Evolutionary conservation across 345 rosid genomes (phyloP).

Genomic region (Populus tremula): DNA sequence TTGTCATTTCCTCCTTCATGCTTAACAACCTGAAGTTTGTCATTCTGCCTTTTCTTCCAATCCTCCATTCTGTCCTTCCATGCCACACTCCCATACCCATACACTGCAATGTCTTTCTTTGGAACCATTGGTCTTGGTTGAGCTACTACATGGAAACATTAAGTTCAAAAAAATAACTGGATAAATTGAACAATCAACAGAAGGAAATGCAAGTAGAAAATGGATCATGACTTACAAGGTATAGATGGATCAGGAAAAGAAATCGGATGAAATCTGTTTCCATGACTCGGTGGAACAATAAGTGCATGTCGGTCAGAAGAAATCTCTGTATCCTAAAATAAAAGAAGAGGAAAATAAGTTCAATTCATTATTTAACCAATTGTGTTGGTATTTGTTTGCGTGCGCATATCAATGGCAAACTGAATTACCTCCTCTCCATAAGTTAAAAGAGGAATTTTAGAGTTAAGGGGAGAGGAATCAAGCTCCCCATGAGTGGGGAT

Average conservation of each 20-base stretch:
- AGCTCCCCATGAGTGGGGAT: slow-evolving; percentile 50
- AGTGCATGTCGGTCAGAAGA: slow-evolving; percentile 90
- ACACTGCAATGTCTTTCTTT: slow-evolving; percentile 74
- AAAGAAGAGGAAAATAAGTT: background rate
- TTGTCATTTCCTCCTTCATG: slow-evolving; percentile 71
- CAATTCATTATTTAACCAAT: background rate
- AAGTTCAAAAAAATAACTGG: slow-evolving; percentile 6
- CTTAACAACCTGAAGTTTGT: slow-evolving; percentile 76
- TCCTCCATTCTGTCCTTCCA: slow-evolving; percentile 96
- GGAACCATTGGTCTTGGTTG: slow-evolving; percentile 94
- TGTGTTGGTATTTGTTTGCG: background rate
- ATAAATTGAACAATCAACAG: background rate
- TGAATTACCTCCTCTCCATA: slow-evolving; percentile 75
- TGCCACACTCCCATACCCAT: slow-evolving; percentile 97
- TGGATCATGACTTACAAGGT: slow-evolving; percentile 53
- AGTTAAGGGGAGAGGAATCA: slow-evolving; percentile 61
- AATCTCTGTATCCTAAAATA: slow-evolving; percentile 67
- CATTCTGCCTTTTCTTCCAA: slow-evolving; percentile 81
- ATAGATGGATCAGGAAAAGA: slow-evolving; percentile 62
- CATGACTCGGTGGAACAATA: slow-evolving; percentile 75
- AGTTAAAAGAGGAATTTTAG: slow-evolving; percentile 86
- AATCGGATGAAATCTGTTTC: slow-evolving; percentile 68
- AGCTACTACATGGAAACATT: slow-evolving; percentile 40
- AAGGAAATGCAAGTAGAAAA: background rate
- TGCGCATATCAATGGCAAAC: background rate